Base-by-base conservation (phyloP, 495 filamentous ascomycete genomes). In the Talaromyces thailandensis region DNA sequence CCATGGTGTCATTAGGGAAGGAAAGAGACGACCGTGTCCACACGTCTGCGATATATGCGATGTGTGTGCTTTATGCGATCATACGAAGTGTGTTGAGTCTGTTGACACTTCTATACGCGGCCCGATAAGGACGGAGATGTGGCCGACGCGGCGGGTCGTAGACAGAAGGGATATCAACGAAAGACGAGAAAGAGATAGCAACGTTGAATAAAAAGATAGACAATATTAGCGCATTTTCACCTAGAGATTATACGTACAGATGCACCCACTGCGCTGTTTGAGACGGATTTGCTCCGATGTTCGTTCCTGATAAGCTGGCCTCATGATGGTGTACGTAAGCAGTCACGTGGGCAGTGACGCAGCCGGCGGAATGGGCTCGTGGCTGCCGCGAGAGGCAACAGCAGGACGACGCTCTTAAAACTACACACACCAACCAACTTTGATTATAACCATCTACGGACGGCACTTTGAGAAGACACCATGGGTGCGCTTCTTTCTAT, bases 401-500 rank as follows among this genome's bases (percentile, higher is more conserved):
- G 43, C 16, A 6, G 18, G 40, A 45, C 40, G 4, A 18, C 26
- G 29, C 52, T 25, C 4, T n/a, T 56, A n/a, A n/a, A n/a, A n/a
- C n/a, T n/a, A n/a, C n/a, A n/a, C n/a, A n/a, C n/a, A n/a, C n/a
- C n/a, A n/a, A n/a, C n/a, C n/a, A n/a, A n/a, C n/a, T n/a, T n/a
- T n/a, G n/a, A n/a, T n/a, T n/a, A n/a, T n/a, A n/a, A n/a, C n/a
- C 16, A 48, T 7, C 6, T 0, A 6, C 21, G 21, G 21, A 48
- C 43, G 43, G n/a, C n/a, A 18, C 43, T 23, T 43, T 18, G n/a
- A 18, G 2, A 9, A 48, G 18, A 48, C 63, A 81, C 67, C 63
- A 95, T 98, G 94, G 94, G 94, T 66, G 94, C 92, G 60, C 80
- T 96, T 66, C 81, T 98, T 37, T 96, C 93, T 57, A 67, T 98